Evolutionary conservation across 352 stramenopile genomes (phyloP).

Genomic region (Phytophthora nicotianae): DNA sequence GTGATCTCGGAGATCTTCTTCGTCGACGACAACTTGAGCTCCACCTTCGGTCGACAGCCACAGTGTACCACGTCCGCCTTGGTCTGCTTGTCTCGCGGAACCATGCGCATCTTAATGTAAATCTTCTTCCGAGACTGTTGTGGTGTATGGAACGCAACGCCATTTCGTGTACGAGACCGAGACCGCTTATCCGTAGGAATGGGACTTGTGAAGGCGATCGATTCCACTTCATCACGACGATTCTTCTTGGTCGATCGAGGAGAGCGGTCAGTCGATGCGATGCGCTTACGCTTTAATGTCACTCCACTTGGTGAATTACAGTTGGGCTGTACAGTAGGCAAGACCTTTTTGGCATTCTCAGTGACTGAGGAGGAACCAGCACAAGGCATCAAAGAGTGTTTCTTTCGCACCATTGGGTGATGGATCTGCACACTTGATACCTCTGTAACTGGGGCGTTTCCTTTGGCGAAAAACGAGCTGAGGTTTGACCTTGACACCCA

Average conservation of each 20-base stretch:
- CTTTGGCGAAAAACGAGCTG: constrained; percentile 34
- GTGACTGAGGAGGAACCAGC: constrained; percentile 10
- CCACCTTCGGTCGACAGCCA: constrained; percentile 76
- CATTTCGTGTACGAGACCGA: constrained; percentile 26
- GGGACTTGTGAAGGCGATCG: constrained; percentile 45
- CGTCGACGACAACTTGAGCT: constrained; percentile 79
- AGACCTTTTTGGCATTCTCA: constrained; percentile 31
- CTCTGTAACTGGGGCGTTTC: constrained; percentile 5
- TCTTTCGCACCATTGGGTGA: constrained; percentile 68
- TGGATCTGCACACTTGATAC: constrained; percentile 38
- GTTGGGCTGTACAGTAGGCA: constrained; percentile 23
- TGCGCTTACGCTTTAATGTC: constrained; percentile 41
- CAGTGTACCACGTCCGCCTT: constrained; percentile 48
- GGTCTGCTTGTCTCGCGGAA: constrained; percentile 69
- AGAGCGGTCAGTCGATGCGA: constrained; percentile 20
- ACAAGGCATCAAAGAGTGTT: constrained; percentile 30
- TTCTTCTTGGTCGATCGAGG: constrained; percentile 28
- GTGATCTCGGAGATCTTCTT: constrained; percentile 81
- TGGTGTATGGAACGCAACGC: constrained; percentile 50
- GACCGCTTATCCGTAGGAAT: constrained; percentile 24
- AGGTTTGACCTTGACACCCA: constrained; percentile 46
- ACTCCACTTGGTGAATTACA: constrained; percentile 9
- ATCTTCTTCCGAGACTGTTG: constrained; percentile 72
- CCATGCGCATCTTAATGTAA: constrained; percentile 85
- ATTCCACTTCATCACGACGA: constrained; percentile 13